Percentiles rank a stretch among this genome's conserved stretches.
phyloP scores from a whole-genome alignment of 2,329 filamentous ascomycete species.

The Pseudogymnoascus sp. region DNA sequence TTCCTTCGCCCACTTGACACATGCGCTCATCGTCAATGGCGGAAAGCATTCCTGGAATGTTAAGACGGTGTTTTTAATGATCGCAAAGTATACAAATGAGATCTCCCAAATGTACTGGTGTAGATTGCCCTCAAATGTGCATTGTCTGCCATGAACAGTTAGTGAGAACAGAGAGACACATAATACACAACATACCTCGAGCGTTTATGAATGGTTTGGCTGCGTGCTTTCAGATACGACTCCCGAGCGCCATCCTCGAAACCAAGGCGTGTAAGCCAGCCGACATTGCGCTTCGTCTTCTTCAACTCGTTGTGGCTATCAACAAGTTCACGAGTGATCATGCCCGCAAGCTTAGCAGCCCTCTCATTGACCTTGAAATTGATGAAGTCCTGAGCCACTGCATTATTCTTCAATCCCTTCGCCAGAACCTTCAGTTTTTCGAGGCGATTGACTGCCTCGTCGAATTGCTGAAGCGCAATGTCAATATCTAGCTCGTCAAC shows the following conservation, averaged over 20 bases:
- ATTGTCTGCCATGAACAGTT: slow-evolving; percentile 56
- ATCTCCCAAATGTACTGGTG: slow-evolving; percentile 91
- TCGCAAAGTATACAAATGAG: slow-evolving; percentile 89
- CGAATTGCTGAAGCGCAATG: slow-evolving; percentile 83
- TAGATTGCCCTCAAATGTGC: slow-evolving; percentile 89
- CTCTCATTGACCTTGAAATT: slow-evolving; percentile 84
- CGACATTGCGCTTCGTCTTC: slow-evolving; percentile 72
- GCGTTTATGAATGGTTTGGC: slow-evolving; percentile 69
- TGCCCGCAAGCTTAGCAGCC: slow-evolving; percentile 64
- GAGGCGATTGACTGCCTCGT: slow-evolving; percentile 72
- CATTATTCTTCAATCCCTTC: slow-evolving; percentile 73
- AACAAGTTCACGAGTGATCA: slow-evolving; percentile 69
- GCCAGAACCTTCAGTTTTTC: slow-evolving; percentile 78
- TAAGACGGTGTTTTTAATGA: slow-evolving; percentile 86
- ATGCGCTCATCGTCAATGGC: slow-evolving; percentile 79
- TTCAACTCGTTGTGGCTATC: slow-evolving; percentile 68
- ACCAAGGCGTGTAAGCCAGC: slow-evolving; percentile 77
- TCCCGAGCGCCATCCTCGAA: slow-evolving; percentile 86
- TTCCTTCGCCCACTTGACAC: slow-evolving; percentile 97
- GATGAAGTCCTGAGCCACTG: slow-evolving; percentile 84
- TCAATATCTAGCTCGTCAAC: slow-evolving; percentile 95
- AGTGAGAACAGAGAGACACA: slow-evolving; percentile 20
- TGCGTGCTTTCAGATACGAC: slow-evolving; percentile 74
- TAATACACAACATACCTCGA: slow-evolving; percentile 55
- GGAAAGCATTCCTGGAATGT: slow-evolving; percentile 86